These are phyloP conservation scores for Alternaria triticina DNA, from an alignment of 2,329 filamentous ascomycete species.

Conservation along the genomic window DNA sequence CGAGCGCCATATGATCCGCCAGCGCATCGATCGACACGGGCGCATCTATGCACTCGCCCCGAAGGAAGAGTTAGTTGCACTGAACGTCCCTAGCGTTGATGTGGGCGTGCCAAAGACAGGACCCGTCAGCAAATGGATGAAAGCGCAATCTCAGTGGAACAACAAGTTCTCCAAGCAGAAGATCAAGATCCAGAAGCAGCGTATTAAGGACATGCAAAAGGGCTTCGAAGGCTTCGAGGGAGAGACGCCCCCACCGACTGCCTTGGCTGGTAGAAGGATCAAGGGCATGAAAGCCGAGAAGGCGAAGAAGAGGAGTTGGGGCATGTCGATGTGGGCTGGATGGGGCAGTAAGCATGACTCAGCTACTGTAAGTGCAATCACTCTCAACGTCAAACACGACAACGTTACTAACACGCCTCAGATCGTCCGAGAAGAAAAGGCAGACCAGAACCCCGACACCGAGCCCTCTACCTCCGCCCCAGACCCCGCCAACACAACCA, in stretches of 20 bases:
- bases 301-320: slow-evolving; percentile 71
- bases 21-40: slow-evolving; percentile 81
- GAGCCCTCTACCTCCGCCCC: slow-evolving; percentile 37
- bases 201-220: slow-evolving; percentile 73
- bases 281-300: slow-evolving; percentile 56
- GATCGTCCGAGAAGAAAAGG: slow-evolving; percentile 44
- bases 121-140: slow-evolving; percentile 84
- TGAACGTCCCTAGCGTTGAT: slow-evolving; percentile 68
- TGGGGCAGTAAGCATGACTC: slow-evolving; percentile 93
- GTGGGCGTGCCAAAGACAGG: slow-evolving; percentile 82
- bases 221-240: slow-evolving; percentile 74
- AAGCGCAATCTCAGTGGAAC: slow-evolving; percentile 75
- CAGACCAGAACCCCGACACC: slow-evolving; percentile 30
- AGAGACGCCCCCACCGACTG: slow-evolving; percentile 82
- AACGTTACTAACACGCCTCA: slow-evolving; percentile 17
- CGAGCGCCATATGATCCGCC: slow-evolving; percentile 87
- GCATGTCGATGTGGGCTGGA: slow-evolving; percentile 80
- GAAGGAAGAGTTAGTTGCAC: slow-evolving; percentile 67
- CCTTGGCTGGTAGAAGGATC: slow-evolving; percentile 74
- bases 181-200: slow-evolving; percentile 73
- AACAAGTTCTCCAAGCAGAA: slow-evolving; percentile 72
- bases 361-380: slow-evolving; percentile 62
- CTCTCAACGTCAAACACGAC: background rate
- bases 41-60: slow-evolving; percentile 71
- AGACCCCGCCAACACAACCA: slow-evolving; percentile 4